A percentile compares a stretch with the other conserved stretches of the same genome.
Conservation (phyloP, 2,329 filamentous ascomycete genomes). For the Lecanicillium sp. region DNA sequence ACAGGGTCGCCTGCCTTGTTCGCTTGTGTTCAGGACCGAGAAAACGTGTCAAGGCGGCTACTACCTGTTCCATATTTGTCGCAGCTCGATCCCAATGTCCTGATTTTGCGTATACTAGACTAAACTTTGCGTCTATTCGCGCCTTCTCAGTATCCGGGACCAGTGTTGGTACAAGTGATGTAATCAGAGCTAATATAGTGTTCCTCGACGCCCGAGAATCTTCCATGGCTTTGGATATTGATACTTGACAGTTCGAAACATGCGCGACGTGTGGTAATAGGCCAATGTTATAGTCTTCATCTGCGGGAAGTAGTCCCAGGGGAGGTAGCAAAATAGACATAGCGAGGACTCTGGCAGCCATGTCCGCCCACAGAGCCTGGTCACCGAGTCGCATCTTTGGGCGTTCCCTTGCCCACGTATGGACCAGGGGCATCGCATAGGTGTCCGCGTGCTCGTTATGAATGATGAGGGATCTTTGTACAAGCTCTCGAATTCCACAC, state of each 20-base stretch:
- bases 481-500: constrained; percentile 1
- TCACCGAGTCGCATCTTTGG: constrained; percentile 4
- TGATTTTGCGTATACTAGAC: constrained; percentile 1
- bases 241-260: not conserved
- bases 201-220: not conserved
- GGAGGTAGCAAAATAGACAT: constrained; percentile 11
- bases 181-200: not conserved
- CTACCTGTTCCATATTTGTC: too few species aligned
- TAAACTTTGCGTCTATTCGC: constrained; percentile 10
- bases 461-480: not conserved
- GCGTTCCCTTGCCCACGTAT: constrained; percentile 8
- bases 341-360: constrained; percentile 1
- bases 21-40: too few species aligned
- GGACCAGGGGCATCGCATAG: constrained; percentile 14
- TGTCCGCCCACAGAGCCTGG: constrained; percentile 11
- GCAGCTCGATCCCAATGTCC: not conserved
- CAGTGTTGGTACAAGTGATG: not conserved
- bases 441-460: constrained; percentile 3
- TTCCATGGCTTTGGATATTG: not conserved
- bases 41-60: too few species aligned
- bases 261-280: constrained; percentile 11
- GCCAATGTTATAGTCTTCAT: constrained; percentile 9
- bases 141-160: not conserved
- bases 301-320: not conserved
- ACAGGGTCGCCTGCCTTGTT: too few species aligned